Evolutionary conservation across 176 grass and related monocot species (phyloP), one percentile per base, ranked within the genome.

Genomic region (Triticum timopheevii): DNA sequence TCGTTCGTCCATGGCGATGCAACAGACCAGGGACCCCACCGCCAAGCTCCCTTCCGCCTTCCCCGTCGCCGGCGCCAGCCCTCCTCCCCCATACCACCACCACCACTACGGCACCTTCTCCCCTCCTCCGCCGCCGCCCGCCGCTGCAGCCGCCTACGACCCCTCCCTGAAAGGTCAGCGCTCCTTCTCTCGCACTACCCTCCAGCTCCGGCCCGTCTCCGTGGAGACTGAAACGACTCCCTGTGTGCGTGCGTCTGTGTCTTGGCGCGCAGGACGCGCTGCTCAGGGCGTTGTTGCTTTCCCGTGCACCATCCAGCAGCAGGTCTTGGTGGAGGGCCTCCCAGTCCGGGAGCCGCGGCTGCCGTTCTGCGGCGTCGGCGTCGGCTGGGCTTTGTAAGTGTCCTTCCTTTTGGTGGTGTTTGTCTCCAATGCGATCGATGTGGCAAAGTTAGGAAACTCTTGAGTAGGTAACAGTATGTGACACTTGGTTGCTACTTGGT

Each of bases 381-480:
- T 92, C 20, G 93, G 90, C 65, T 92, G 93, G 93, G 75, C 70
- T 84, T 52, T 94, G 90, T 94, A 85, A 92, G 90, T 88, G 19
- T 56, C 17, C 16, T 71, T 68, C 17, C 47, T 75, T 30, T n/a
- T 13, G 8, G 54, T 22, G 52, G 20, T 56, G 67, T 22, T 9
- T 73, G 20, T 36, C 47, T 71, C 47, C 31, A 56, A 39, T 70
- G 22, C 36, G 30, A 22, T 58, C 8, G 63, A 66, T 71, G 45
- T 58, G 30, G 47, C 50, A 22, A 16, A 20, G 30, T n/a, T 22
- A 13, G 62, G 33, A 65, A 62, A 7, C 23, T n/a, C 6, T 35
- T 39, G 12, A 23, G 28, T n/a, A 10, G 28, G 36, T 16, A 40
- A 24, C 54, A 36, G 13, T 34, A 79, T 62, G 35, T 17, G 11